Conservation (phyloP, 1,284 basidiomycete genomes). For the Trichosporon asahii region DNA sequence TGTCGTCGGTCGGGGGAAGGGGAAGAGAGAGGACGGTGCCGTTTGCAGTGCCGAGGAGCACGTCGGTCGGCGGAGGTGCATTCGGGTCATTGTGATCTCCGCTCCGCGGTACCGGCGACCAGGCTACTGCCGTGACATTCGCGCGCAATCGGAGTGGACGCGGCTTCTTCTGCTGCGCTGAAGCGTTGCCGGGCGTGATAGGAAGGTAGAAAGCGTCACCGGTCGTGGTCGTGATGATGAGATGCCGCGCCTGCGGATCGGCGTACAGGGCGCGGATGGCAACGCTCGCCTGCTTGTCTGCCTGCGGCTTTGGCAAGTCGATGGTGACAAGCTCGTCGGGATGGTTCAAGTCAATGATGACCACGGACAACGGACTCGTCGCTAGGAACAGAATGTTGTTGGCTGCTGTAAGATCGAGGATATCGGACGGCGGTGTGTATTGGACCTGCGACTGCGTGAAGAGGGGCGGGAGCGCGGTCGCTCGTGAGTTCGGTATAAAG, state of each 20-base stretch:
- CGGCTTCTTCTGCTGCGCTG: constrained; percentile 62
- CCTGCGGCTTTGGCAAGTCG: constrained; percentile 59
- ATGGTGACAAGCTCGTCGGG: constrained; percentile 76
- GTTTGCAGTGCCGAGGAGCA: constrained; percentile 76
- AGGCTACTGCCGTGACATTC: constrained; percentile 86
- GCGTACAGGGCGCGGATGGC: constrained; percentile 73
- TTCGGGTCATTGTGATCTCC: constrained; percentile 6
- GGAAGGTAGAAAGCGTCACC: constrained; percentile 90
- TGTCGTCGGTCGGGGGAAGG: constrained; percentile 73
- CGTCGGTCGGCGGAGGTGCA: constrained; percentile 42
- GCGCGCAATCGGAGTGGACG: constrained; percentile 78
- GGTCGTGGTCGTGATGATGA: constrained; percentile 76
- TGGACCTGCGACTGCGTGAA: constrained; percentile 85
- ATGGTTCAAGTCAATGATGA: constrained; percentile 78
- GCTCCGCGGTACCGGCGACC: constrained; percentile 63
- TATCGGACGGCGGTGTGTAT: constrained; percentile 75
- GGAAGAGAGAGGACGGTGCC: constrained; percentile 77
- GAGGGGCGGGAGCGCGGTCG: constrained; percentile 58
- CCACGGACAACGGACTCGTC: constrained; percentile 68
- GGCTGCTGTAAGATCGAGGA: constrained; percentile 73
- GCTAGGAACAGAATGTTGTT: constrained; percentile 85
- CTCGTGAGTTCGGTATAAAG: constrained; percentile 46
- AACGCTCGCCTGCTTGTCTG: constrained; percentile 52
- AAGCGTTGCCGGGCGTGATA: constrained; percentile 52
- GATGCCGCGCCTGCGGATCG: constrained; percentile 87